Evolutionary conservation across 768 basidiomycete genomes (phyloP).

Genomic region (Butyriboletus loyo): DNA sequence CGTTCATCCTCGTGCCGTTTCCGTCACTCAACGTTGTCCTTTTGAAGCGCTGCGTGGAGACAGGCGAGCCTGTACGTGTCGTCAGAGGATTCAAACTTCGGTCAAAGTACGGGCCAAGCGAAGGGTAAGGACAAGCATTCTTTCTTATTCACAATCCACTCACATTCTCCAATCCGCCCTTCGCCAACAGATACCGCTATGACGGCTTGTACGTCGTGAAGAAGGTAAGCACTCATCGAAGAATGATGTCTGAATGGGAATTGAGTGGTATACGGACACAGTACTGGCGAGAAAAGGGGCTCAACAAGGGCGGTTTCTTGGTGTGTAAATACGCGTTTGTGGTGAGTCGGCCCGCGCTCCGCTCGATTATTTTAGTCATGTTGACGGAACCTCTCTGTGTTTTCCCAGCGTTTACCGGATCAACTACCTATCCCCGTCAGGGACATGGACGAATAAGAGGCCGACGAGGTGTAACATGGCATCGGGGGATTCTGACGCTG

Average conservation of each 20-base stretch:
- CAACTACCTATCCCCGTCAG: conserved; percentile 27
- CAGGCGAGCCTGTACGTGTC: conserved; percentile 79
- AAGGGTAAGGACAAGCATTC: conserved; percentile 50
- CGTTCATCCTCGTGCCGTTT: not conserved
- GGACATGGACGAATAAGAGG: conserved; percentile 6
- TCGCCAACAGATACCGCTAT: conserved; percentile 68
- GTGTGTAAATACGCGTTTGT: conserved; percentile 89
- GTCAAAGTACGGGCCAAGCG: conserved; percentile 72
- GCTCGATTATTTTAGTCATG: not conserved
- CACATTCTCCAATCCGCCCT: not conserved
- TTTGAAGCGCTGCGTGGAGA: conserved; percentile 68
- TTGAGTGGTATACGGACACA: conserved; percentile 21
- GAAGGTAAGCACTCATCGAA: conserved; percentile 41
- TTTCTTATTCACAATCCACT: not conserved
- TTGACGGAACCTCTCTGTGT: not conserved
- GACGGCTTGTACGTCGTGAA: conserved; percentile 85
- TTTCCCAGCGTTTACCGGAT: conserved; percentile 23
- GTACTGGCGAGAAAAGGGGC: conserved; percentile 75
- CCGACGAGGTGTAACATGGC: not conserved
- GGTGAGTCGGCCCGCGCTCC: conserved; percentile 37
- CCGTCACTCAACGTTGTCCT: not conserved
- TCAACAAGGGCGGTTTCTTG: conserved; percentile 63
- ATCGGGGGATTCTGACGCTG: conserved; percentile 1
- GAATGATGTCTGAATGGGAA: not conserved
- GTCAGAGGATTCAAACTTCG: conserved; percentile 70